Percentiles rank a stretch among this genome's conserved stretches.
These are phyloP conservation scores for Arthrobotrys musiformis DNA, from an alignment of 2,329 filamentous ascomycete species.

Conservation along the genomic window DNA sequence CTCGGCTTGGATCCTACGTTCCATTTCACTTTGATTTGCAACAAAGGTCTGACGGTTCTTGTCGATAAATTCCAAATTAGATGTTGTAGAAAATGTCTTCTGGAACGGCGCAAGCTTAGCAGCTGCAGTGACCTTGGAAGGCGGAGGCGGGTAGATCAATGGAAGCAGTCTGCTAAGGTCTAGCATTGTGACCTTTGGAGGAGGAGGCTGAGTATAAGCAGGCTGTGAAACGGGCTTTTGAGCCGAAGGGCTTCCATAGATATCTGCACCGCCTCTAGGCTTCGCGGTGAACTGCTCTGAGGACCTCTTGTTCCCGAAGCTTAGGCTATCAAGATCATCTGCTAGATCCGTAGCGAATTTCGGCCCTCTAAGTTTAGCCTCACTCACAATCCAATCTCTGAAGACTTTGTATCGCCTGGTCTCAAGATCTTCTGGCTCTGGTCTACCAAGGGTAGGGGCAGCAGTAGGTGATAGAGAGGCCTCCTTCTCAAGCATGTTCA, in stretches of 20 bases:
- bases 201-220: conserved; percentile 14
- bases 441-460: conserved; percentile 29
- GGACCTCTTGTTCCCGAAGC: conserved; percentile 47
- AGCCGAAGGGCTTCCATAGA: conserved; percentile 5
- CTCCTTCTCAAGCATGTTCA: conserved; percentile 54
- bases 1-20: conserved; percentile 42
- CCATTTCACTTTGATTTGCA: conserved; percentile 28
- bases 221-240: conserved; percentile 7
- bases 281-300: conserved; percentile 45
- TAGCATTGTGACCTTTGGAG: conserved; percentile 39
- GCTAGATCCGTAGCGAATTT: conserved; percentile 51
- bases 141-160: conserved; percentile 47
- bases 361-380: conserved; percentile 46
- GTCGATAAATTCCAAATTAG: conserved; percentile 43
- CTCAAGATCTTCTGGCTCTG: conserved; percentile 47
- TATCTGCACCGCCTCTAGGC: conserved; percentile 32
- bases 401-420: conserved; percentile 48
- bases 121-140: conserved; percentile 39
- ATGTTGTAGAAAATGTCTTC: conserved; percentile 28
- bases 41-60: conserved; percentile 42
- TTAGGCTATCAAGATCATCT: conserved; percentile 45
- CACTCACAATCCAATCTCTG: conserved; percentile 47
- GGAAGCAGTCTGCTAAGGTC: conserved; percentile 42
- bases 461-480: conserved; percentile 40
- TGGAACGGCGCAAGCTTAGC: conserved; percentile 48